A percentile compares a stretch with the other conserved stretches of the same genome.
Conservation (phyloP, 2,329 filamentous ascomycete species). For the Colletotrichum gigasporum region DNA sequence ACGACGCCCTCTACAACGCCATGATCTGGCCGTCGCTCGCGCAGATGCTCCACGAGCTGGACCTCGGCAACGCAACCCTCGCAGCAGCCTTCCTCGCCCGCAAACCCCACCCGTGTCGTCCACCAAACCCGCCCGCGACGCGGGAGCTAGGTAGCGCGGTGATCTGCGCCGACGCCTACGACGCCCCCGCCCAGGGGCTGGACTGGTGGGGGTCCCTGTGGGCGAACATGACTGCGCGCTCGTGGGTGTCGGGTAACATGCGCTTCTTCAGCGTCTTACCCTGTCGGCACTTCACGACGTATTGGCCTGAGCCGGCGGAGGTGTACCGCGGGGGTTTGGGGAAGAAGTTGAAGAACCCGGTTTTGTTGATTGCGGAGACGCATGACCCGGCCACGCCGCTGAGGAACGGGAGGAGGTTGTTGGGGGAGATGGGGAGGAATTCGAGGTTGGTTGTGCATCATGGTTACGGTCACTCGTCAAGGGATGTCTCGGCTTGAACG, state of each 20-base stretch:
- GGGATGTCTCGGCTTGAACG: slow-evolving; percentile 56
- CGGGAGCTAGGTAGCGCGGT: slow-evolving; percentile 52
- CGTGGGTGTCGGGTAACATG: slow-evolving; percentile 58
- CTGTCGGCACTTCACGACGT: slow-evolving; percentile 54
- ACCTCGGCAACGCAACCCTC: slow-evolving; percentile 54
- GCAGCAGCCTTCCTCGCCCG: slow-evolving; percentile 50
- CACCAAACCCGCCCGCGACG: slow-evolving; percentile 40
- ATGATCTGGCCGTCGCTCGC: slow-evolving; percentile 52
- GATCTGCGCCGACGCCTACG: slow-evolving; percentile 57
- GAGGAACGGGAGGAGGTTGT: slow-evolving; percentile 54
- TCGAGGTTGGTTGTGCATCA: slow-evolving; percentile 59
- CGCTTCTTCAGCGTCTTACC: slow-evolving; percentile 56
- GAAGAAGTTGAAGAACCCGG: slow-evolving; percentile 51
- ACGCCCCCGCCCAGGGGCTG: slow-evolving; percentile 51
- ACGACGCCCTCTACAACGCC: slow-evolving; percentile 54
- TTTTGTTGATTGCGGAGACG: slow-evolving; percentile 58
- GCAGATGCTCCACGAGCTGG: slow-evolving; percentile 53
- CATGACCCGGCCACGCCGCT: slow-evolving; percentile 61
- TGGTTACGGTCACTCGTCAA: slow-evolving; percentile 58
- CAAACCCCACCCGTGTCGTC: slow-evolving; percentile 40
- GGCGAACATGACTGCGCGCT: slow-evolving; percentile 54
- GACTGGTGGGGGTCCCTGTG: slow-evolving; percentile 57
- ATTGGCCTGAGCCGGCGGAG: slow-evolving; percentile 57
- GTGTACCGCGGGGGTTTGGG: slow-evolving; percentile 58
- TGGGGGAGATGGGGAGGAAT: slow-evolving; percentile 56